These are phyloP conservation scores for Incumbomyces lentus DNA, from an alignment of 2,329 filamentous ascomycete species.

Conservation along the genomic window DNA sequence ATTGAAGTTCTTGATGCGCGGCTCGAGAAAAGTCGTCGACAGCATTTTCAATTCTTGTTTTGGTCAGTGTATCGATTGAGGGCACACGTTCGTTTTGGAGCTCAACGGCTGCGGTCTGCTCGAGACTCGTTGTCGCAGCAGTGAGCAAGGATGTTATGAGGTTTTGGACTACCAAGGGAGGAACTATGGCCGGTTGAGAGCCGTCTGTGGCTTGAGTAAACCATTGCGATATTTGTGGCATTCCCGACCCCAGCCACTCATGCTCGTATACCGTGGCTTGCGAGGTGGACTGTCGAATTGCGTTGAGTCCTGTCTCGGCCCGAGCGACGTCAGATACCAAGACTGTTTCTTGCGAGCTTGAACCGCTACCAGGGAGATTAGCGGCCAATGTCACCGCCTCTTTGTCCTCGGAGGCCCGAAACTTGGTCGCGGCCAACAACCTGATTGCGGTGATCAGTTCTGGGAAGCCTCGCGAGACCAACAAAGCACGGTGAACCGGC, in stretches of 20 bases:
- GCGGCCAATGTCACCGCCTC: constrained; percentile 46
- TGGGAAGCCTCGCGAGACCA: constrained; percentile 62
- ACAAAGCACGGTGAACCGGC: constrained; percentile 71
- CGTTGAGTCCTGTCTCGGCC: constrained; percentile 52
- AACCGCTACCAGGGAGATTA: constrained; percentile 39
- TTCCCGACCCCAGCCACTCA: constrained; percentile 62
- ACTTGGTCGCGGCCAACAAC: constrained; percentile 25
- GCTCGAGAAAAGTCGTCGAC: constrained; percentile 65
- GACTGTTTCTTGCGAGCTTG: constrained; percentile 5
- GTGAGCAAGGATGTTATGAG: constrained; percentile 58
- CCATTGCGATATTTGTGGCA: constrained; percentile 58
- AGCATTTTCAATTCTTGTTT: constrained; percentile 44
- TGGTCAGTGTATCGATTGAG: constrained; percentile 30
- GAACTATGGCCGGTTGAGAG: constrained; percentile 10
- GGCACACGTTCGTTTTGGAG: constrained; percentile 22
- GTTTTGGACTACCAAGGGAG: constrained; percentile 37
- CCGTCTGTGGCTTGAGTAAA: constrained; percentile 27
- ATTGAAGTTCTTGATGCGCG: constrained; percentile 73
- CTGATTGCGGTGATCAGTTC: constrained; percentile 44
- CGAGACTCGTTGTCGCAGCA: constrained; percentile 27
- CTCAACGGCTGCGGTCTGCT: constrained; percentile 25
- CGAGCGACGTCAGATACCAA: constrained; percentile 52
- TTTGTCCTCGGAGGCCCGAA: constrained; percentile 28
- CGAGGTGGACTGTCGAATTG: constrained; percentile 58
- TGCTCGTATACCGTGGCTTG: constrained; percentile 64